Conservation (phyloP, 768 basidiomycete genomes). For the Phallus indusiatus region DNA sequence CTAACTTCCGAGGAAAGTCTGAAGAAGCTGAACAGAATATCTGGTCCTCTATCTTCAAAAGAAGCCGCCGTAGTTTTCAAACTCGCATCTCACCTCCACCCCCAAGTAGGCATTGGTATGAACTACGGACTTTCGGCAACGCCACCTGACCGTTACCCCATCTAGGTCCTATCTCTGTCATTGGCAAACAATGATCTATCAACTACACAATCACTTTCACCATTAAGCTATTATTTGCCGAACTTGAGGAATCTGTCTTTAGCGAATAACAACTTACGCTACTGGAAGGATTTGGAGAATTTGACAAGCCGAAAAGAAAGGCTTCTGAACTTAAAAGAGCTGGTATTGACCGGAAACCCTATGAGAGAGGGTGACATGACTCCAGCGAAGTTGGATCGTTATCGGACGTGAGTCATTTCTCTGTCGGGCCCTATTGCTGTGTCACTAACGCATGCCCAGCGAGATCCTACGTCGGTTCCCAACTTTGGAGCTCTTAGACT, state of each 20-base stretch:
- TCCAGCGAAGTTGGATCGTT: conserved; percentile 48
- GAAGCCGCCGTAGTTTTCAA: conserved; percentile 86
- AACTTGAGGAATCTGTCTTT: conserved; percentile 71
- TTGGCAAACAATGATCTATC: conserved; percentile 71
- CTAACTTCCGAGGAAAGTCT: conserved; percentile 73
- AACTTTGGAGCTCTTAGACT: conserved; percentile 75
- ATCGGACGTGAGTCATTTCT: conserved; percentile 48
- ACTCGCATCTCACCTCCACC: conserved; percentile 68
- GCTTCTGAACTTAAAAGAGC: conserved; percentile 55
- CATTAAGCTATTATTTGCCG: conserved; percentile 67
- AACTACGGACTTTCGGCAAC: neutral
- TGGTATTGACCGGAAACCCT: conserved; percentile 71
- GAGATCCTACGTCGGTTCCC: conserved; percentile 76
- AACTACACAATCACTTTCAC: conserved; percentile 46
- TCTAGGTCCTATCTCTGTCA: conserved; percentile 69
- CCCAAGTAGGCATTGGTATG: conserved; percentile 40
- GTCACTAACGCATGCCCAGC: conserved; percentile 29
- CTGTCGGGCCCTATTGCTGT: conserved; percentile 1
- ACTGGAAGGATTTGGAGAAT: conserved; percentile 61
- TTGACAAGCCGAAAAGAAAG: conserved; percentile 52
- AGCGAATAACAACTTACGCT: conserved; percentile 63
- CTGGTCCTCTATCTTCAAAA: conserved; percentile 43
- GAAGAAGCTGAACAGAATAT: conserved; percentile 55
- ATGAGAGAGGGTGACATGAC: conserved; percentile 52
- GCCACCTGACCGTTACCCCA: conserved; percentile 10